Evolutionary conservation across 768 basidiomycete genomes (phyloP).

Genomic region (Boletus edulis): DNA sequence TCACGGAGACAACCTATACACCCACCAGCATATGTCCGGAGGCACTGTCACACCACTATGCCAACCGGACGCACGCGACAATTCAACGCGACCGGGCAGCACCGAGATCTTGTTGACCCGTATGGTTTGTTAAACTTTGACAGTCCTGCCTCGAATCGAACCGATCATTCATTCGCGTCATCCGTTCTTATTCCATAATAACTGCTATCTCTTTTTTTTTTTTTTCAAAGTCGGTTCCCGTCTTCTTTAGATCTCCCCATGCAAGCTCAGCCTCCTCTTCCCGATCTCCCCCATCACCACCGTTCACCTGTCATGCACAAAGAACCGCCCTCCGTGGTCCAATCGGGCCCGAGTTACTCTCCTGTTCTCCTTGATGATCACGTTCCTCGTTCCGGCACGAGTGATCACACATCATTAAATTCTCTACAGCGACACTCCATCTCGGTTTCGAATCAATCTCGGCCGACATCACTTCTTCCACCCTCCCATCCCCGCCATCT

Average conservation of each 20-base stretch:
- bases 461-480: slow-evolving; percentile 18
- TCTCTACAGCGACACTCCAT: slow-evolving; percentile 14
- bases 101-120: slow-evolving; percentile 6
- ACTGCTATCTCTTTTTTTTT: slow-evolving; percentile 6
- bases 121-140: slow-evolving; percentile 25
- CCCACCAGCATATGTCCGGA: background rate
- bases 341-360: slow-evolving; percentile 35
- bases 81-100: background rate
- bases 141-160: slow-evolving; percentile 22
- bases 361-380: slow-evolving; percentile 32
- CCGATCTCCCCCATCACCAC: slow-evolving; percentile 17
- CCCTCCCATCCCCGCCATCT: slow-evolving; percentile 17
- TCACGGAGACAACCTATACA: slow-evolving; percentile 12
- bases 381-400: slow-evolving; percentile 30
- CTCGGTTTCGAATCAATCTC: slow-evolving; percentile 16
- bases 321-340: slow-evolving; percentile 28
- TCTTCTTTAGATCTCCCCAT: slow-evolving; percentile 12
- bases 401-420: slow-evolving; percentile 27
- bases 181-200: slow-evolving; percentile 16
- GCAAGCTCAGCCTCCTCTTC: slow-evolving; percentile 28
- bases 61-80: slow-evolving; percentile 3
- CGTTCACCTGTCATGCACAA: slow-evolving; percentile 37
- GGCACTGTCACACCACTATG: slow-evolving; percentile 9
- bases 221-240: slow-evolving; percentile 11
- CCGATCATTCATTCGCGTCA: slow-evolving; percentile 27